These are phyloP conservation scores for Daedalea quercina DNA, from an alignment of 768 basidiomycete species.

Conservation along the genomic window DNA sequence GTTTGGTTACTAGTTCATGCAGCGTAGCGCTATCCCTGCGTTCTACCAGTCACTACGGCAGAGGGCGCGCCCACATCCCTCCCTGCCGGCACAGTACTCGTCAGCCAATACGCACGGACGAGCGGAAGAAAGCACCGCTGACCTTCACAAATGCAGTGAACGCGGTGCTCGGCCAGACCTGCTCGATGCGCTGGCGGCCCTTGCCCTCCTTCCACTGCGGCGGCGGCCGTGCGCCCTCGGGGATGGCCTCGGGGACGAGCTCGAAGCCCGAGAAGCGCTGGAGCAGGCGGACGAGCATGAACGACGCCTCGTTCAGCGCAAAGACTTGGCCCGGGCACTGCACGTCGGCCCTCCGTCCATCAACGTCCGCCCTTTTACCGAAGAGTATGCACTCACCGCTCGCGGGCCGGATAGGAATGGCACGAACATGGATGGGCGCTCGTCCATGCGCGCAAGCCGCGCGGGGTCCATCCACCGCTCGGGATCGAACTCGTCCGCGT, in stretches of 20 bases:
- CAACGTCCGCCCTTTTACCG: not conserved
- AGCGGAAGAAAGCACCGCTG: slow-evolving; percentile 8
- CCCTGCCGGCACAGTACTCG: slow-evolving; percentile 14
- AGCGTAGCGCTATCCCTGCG: too few relatives aligned
- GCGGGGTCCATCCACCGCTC: slow-evolving; percentile 62
- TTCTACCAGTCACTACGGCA: too few relatives aligned
- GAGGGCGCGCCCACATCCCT: slow-evolving; percentile 26
- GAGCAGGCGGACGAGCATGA: slow-evolving; percentile 52
- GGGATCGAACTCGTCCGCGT: slow-evolving; percentile 59
- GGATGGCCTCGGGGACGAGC: slow-evolving; percentile 38
- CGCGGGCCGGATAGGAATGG: slow-evolving; percentile 20
- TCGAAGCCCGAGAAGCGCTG: slow-evolving; percentile 44
- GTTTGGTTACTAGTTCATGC: too few relatives aligned
- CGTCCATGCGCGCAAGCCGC: slow-evolving; percentile 44
- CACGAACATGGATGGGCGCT: slow-evolving; percentile 48
- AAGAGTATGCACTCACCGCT: slow-evolving; percentile 16
- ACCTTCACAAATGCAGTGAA: slow-evolving; percentile 49
- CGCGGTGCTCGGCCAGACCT: slow-evolving; percentile 40
- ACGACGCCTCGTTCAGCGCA: slow-evolving; percentile 60
- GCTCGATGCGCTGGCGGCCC: slow-evolving; percentile 31
- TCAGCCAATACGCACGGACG: not conserved
- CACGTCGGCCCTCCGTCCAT: not conserved
- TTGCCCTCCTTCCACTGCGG: slow-evolving; percentile 33
- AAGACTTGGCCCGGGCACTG: slow-evolving; percentile 30
- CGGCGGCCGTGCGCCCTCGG: slow-evolving; percentile 34